Percentiles rank a stretch among this genome's conserved stretches.
phyloP scores from a whole-genome alignment of 75 land plant genomes.

The Selaginella moellendorffii region DNA sequence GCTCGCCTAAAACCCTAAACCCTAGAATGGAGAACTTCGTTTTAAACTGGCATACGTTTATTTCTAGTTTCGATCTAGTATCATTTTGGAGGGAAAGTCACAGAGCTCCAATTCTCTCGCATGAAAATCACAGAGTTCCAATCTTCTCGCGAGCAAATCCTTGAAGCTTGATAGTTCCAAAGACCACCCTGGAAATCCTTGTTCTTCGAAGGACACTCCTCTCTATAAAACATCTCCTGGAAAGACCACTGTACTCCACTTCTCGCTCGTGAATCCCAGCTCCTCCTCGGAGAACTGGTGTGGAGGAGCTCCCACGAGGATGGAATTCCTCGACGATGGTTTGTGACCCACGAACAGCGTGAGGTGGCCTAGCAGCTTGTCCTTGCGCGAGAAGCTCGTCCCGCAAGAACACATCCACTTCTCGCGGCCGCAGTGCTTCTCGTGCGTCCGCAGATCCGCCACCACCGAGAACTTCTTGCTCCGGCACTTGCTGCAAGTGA shows the following conservation, averaged over 20 bases:
- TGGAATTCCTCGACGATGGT: too few species aligned
- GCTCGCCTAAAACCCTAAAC: too few species aligned
- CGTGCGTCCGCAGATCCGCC: slow-evolving; percentile 76
- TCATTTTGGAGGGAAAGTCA: too few species aligned
- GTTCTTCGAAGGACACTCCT: too few species aligned
- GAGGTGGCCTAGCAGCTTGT: slow-evolving; percentile 69
- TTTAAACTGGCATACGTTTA: too few species aligned
- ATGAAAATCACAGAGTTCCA: too few species aligned
- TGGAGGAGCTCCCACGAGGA: too few species aligned
- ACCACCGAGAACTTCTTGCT: slow-evolving; percentile 57
- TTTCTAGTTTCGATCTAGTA: too few species aligned
- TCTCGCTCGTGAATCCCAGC: not conserved
- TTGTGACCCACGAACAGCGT: slow-evolving; percentile 63
- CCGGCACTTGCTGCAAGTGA: slow-evolving; percentile 59
- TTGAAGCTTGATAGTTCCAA: not conserved
- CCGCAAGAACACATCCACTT: slow-evolving; percentile 90
- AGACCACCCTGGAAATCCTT: not conserved
- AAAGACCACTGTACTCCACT: not conserved
- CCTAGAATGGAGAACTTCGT: too few species aligned
- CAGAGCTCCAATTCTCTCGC: too few species aligned
- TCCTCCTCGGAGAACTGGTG: not conserved
- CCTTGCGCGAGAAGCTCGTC: slow-evolving; percentile 72
- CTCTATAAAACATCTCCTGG: too few species aligned
- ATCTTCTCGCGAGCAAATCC: not conserved
- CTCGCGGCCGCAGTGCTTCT: slow-evolving; percentile 68